Conservation (phyloP, 2,329 filamentous ascomycete species). For the Metarhizium anisopliae region DNA sequence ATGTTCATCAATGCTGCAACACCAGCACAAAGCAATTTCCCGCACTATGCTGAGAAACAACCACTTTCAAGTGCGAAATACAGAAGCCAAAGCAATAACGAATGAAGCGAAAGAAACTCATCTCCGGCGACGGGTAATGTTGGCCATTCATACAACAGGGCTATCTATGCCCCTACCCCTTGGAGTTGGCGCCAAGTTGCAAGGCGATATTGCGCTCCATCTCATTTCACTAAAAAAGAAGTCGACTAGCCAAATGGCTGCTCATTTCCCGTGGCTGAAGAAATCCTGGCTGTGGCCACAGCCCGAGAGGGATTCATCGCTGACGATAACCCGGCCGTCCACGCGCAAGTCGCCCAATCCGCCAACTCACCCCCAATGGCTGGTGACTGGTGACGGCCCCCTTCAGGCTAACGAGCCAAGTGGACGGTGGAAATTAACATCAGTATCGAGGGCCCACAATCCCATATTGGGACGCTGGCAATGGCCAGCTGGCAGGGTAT, state of each 20-base stretch:
- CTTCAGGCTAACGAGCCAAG: no score
- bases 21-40: no score
- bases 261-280: constrained; percentile 1
- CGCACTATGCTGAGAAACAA: no score
- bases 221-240: constrained; percentile 1
- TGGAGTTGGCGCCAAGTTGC: neutral
- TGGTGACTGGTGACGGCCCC: no score
- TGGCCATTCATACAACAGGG: neutral
- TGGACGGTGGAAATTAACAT: constrained; percentile 11
- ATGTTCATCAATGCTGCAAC: no score
- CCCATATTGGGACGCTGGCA: constrained; percentile 2
- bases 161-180: neutral
- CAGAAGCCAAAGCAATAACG: no score
- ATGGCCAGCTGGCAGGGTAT: no score
- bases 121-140: neutral
- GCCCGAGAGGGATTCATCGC: neutral
- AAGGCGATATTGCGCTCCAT: neutral
- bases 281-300: neutral
- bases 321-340: neutral
- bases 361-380: no score
- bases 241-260: neutral
- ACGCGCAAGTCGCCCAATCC: no score
- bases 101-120: no score
- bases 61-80: no score
- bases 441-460: constrained; percentile 9